Evolutionary conservation across 2,329 filamentous ascomycete genomes (phyloP), one percentile per base, ranked within the genome.

Genomic region (Onygena corvina): DNA sequence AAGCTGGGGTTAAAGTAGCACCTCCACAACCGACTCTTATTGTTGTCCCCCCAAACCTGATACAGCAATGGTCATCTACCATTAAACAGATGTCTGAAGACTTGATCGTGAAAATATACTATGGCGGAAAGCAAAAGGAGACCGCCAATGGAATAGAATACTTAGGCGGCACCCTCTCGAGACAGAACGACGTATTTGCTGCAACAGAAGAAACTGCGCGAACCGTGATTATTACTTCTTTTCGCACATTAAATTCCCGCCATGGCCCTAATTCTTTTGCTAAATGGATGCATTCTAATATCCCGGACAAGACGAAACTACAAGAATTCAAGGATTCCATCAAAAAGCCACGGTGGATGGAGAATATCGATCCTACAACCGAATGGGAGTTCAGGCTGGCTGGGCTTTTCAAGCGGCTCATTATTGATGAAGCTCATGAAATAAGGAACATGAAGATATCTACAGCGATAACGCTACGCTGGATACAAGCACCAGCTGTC

Each of bases 381-480:
- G 18, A 30, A 12, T 48, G 46, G 46, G 7, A 14, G n/a, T 12
- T 14, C n/a, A 38, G 29, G n/a, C 33, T 48, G 3, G 31, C 16
- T 5, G 46, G 46, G 6, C 33, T 25, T 11, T 48, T 48, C 8
- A 38, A 34, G 11, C 16, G 33, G 11, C n/a, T 48, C 2, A 38
- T 48, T 18, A 25, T 34, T 31, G 46, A 48, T 18, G 46, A 48
- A 27, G 46, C 46, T n/a, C 46, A 38, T 11, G 46, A 34, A 20
- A 27, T 48, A 20, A 38, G 46, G 31, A 34, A 40, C 5, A 23
- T 14, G 16, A 36, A 29, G 6, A 38, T 23, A 1, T 14, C 20
- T 25, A 18, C 27, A 14, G 34, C 46, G 12, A 38, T 14, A 3
- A 36, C 31, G 14, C 18, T 27, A 12, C 20, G 33, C 14, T 40